Conservation (phyloP, 257 asterid species). For the Solanum arcanum region DNA sequence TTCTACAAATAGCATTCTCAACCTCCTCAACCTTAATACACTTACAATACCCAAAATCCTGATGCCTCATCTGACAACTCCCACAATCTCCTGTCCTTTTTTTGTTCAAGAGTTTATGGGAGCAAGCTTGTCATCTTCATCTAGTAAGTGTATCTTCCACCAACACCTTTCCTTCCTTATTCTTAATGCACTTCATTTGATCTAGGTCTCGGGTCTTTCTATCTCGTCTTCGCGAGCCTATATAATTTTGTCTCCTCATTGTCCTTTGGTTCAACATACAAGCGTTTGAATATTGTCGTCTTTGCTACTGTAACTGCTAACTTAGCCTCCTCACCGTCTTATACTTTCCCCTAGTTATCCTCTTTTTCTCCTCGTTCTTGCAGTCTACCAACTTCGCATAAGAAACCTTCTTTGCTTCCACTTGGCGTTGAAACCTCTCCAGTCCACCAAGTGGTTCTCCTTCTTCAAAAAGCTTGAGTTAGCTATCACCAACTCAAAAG, state of each 20-base stretch:
- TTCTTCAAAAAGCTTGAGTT: neutral
- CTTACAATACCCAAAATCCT: neutral
- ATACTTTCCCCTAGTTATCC: neutral
- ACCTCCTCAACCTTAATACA: neutral
- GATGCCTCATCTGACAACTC: neutral
- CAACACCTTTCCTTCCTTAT: neutral
- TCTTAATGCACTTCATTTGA: neutral
- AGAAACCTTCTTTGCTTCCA: neutral
- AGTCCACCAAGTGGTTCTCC: neutral
- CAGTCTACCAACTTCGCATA: neutral
- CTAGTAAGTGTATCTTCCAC: neutral
- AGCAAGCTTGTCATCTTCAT: neutral
- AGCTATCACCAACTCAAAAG: neutral
- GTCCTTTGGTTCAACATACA: neutral
- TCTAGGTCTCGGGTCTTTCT: neutral
- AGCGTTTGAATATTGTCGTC: neutral
- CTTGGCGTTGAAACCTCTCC: neutral
- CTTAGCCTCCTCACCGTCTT: neutral
- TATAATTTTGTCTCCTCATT: neutral
- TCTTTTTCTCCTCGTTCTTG: neutral
- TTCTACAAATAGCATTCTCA: neutral
- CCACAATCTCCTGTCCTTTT: neutral
- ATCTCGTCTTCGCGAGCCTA: neutral
- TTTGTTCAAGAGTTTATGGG: neutral
- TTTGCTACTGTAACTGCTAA: too few species aligned